Conservation (phyloP, 108 stramenopile species). For the Seminavis robusta region DNA sequence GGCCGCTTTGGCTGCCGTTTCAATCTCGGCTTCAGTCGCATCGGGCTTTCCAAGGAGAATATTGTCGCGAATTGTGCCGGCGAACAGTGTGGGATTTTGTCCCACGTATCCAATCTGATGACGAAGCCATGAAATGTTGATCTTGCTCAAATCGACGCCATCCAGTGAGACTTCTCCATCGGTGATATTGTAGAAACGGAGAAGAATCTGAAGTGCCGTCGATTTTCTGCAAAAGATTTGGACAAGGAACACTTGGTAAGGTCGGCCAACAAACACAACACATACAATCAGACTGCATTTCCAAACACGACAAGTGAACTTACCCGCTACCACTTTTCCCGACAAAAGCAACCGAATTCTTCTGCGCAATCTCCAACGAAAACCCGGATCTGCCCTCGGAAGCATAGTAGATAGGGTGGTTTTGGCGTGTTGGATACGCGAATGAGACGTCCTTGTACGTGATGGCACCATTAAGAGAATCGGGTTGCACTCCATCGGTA, state of each 20-base stretch:
- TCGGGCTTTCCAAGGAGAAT: slow-evolving; percentile 64
- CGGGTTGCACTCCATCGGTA: slow-evolving; percentile 48
- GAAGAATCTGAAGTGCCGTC: slow-evolving; percentile 81
- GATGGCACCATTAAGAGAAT: slow-evolving; percentile 45
- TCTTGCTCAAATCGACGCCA: slow-evolving; percentile 56
- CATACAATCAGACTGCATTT: no score
- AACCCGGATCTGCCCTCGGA: slow-evolving; percentile 43
- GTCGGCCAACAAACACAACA: no score
- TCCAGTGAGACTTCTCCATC: slow-evolving; percentile 54
- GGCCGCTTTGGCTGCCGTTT: slow-evolving; percentile 69
- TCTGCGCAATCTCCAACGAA: slow-evolving; percentile 41
- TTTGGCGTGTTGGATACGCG: slow-evolving; percentile 79
- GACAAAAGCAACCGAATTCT: slow-evolving; percentile 60
- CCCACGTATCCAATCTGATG: slow-evolving; percentile 31
- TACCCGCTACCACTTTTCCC: slow-evolving; percentile 76
- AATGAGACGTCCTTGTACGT: slow-evolving; percentile 72
- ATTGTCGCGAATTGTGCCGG: slow-evolving; percentile 70
- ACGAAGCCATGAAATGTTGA: slow-evolving; percentile 73
- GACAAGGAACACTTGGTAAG: no score
- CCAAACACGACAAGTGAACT: no score
- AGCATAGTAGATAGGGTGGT: slow-evolving; percentile 51
- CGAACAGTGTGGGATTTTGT: slow-evolving; percentile 81
- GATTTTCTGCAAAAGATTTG: slow-evolving; percentile 89
- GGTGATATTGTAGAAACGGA: slow-evolving; percentile 90
- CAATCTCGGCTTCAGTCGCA: slow-evolving; percentile 43